Evolutionary conservation across 768 basidiomycete species (phyloP).

Genomic region (Tulasnella sp.): DNA sequence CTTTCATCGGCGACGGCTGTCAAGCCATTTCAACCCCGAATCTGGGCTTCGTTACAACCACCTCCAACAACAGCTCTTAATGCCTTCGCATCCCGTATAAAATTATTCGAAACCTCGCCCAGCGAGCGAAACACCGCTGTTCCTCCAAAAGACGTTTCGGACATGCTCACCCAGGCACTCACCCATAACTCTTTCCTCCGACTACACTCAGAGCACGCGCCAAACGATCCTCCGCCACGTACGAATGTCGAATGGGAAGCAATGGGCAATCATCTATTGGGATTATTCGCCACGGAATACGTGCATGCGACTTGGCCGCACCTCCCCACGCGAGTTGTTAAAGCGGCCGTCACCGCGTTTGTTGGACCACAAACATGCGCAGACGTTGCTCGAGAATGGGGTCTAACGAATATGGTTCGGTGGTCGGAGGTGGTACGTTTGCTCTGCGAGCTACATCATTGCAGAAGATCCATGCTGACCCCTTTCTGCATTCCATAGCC

Average conservation of each 20-base stretch:
- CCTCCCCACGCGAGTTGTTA: conserved; percentile 80
- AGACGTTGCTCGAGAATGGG: conserved; percentile 75
- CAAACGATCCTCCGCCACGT: conserved; percentile 39
- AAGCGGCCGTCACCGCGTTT: conserved; percentile 83
- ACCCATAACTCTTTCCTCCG: conserved; percentile 61
- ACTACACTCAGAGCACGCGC: conserved; percentile 44
- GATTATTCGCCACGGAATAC: conserved; percentile 79
- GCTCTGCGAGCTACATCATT: background rate
- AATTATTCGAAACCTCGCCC: conserved; percentile 41
- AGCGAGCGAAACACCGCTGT: background rate
- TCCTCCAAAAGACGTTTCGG: background rate
- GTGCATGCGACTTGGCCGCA: conserved; percentile 73
- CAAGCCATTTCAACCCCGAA: conserved; percentile 15
- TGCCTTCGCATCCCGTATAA: conserved; percentile 66
- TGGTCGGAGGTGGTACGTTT: conserved; percentile 65
- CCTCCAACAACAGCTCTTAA: conserved; percentile 57
- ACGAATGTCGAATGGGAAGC: conserved; percentile 66
- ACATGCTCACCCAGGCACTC: conserved; percentile 41
- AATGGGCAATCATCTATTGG: conserved; percentile 79
- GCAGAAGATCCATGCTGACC: background rate
- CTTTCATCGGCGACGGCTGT: conserved; percentile 9
- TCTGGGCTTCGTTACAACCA: conserved; percentile 59
- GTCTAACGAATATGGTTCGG: conserved; percentile 59
- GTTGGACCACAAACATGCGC: conserved; percentile 79
- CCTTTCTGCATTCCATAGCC: background rate